Base-by-base conservation (phyloP, 441 rosid species). In the Capsella rubella region DNA sequence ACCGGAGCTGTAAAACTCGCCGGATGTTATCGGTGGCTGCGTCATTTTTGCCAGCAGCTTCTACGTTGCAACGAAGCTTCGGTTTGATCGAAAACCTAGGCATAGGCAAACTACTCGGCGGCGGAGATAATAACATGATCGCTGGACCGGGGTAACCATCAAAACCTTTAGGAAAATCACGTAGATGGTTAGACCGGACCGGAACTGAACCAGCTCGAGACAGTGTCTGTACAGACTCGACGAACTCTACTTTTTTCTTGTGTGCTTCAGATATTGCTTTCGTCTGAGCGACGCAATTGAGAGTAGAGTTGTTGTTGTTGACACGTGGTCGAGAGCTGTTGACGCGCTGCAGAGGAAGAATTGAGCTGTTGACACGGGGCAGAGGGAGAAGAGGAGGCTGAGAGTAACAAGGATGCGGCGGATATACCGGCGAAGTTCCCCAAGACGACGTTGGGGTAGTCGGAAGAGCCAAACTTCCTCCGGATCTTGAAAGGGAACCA, bases 31-130 rank as follows among this genome's bases (percentile, higher is more conserved):
- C 87, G 6, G 91, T 79, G n/a, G 92, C 91, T 32, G 89, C 89
- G 51, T 77, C 78, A 8, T 82, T 90, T 15, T 78, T 70, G 3
- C 78, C 89, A 2, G 84, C 83, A n/a, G 94, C 95, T 80, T 91
- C 89, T 8, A 84, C 86, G 49, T 86, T 87, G 83, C 98, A 90
- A 45, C 86, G 76, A 39, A 83, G 83, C 82, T 92, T 91, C 2
- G 92, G 87, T 81, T 85, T 86, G 57, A 86, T 71, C 2, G 87
- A 82, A 70, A 94, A 92, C 82, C 73, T 90, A 3, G 99, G 99
- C 86, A 94, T 80, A 15, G 99, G 99, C 82, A 94, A 79, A 84
- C 97, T 87, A 84, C 99, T 89, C 7, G 97, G 95, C 0, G 88
- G 97, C 5, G 99, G 99, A 68, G 97, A 86, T 39, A 82, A 49